These are phyloP conservation scores for Bacterosira constricta DNA, from an alignment of 108 stramenopile genomes.

Conservation along the genomic window DNA sequence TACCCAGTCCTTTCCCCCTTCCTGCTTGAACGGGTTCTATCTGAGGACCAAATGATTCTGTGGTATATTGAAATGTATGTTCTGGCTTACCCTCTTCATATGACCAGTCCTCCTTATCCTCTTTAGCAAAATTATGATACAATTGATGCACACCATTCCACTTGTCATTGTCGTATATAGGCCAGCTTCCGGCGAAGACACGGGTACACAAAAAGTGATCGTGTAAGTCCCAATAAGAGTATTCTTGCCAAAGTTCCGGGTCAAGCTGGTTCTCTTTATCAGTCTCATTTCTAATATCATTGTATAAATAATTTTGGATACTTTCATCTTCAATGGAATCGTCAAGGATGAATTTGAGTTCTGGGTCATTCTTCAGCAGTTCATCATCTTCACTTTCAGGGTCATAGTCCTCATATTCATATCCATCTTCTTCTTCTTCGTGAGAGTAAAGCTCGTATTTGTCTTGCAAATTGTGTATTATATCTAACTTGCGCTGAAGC, in stretches of 20 bases:
- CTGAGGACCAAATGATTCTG: constrained; percentile 1
- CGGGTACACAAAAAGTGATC: constrained; percentile 24
- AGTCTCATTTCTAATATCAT: neutral
- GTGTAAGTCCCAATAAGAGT: constrained; percentile 31
- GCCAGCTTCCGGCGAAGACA: neutral
- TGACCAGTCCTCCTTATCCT: constrained; percentile 12
- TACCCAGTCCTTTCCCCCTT: constrained; percentile 26
- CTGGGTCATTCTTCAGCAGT: neutral
- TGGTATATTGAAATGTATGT: constrained; percentile 2
- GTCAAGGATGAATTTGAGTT: neutral
- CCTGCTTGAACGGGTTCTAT: constrained; percentile 21
- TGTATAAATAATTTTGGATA: neutral
- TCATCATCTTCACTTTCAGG: constrained; percentile 3
- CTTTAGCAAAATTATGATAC: constrained; percentile 22
- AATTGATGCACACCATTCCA: constrained; percentile 15
- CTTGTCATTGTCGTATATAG: neutral
- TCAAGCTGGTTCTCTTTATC: neutral
- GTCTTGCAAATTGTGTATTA: too few relatives aligned
- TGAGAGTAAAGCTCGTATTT: too few relatives aligned
- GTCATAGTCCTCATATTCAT: neutral
- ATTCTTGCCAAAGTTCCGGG: constrained; percentile 17
- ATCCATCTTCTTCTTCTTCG: constrained; percentile 9
- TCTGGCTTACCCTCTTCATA: neutral
- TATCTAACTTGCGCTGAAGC: too few relatives aligned
- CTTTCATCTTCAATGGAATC: constrained; percentile 10